Conservation (phyloP, 2,329 filamentous ascomycete genomes). For the Ceratocystis variospora region DNA sequence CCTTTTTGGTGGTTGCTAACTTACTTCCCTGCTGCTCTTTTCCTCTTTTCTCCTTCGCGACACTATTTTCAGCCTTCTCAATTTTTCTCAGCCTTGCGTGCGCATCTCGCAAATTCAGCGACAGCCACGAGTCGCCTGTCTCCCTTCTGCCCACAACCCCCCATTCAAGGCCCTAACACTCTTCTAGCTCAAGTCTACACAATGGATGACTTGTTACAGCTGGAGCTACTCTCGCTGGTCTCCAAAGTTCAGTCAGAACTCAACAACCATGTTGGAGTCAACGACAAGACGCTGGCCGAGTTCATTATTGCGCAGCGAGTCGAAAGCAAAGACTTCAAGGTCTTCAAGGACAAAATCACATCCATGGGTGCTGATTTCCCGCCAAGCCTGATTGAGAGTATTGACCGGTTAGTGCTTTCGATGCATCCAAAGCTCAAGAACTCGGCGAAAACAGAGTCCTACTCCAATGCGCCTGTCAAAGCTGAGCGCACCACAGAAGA, state of each 20-base stretch:
- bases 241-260: slow-evolving; percentile 90
- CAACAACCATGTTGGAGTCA: slow-evolving; percentile 82
- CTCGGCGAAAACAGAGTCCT: slow-evolving; percentile 17
- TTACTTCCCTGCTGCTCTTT: background rate
- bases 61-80: slow-evolving; percentile 11
- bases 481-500: slow-evolving; percentile 35
- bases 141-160: background rate
- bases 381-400: slow-evolving; percentile 72
- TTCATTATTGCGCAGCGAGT: slow-evolving; percentile 86
- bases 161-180: background rate
- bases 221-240: slow-evolving; percentile 87
- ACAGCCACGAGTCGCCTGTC: background rate
- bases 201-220: slow-evolving; percentile 84
- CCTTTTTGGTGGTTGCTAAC: background rate
- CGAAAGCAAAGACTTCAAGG: slow-evolving; percentile 53
- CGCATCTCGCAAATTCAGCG: slow-evolving; percentile 4
- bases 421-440: slow-evolving; percentile 84
- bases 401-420: slow-evolving; percentile 74
- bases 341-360: slow-evolving; percentile 65
- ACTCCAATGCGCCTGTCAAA: slow-evolving; percentile 8
- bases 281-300: slow-evolving; percentile 88
- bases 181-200: slow-evolving; percentile 19
- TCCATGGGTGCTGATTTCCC: slow-evolving; percentile 72
- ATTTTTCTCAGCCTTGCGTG: slow-evolving; percentile 12
- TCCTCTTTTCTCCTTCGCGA: slow-evolving; percentile 5